Conservation (phyloP, 2,329 filamentous ascomycete species). For the Neofusicoccum ribis region DNA sequence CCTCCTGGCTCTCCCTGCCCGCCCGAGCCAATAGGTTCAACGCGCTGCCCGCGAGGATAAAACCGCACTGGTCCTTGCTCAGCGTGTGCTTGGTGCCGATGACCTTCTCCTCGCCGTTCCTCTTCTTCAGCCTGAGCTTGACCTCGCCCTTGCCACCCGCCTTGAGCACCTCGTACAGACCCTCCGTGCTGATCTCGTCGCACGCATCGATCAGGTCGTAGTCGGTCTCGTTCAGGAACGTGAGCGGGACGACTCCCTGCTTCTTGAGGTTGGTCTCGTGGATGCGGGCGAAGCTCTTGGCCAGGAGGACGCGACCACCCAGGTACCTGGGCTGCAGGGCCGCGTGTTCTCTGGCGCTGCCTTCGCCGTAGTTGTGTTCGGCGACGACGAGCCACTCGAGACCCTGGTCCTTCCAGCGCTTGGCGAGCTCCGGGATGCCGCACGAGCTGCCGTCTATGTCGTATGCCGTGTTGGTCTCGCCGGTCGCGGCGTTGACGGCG, state of each 20-base stretch:
- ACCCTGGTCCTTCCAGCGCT: constrained; percentile 74
- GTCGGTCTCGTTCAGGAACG: constrained; percentile 83
- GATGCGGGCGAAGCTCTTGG: constrained; percentile 87
- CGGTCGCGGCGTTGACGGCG: constrained; percentile 86
- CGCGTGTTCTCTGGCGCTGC: constrained; percentile 84
- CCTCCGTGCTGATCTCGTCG: constrained; percentile 79
- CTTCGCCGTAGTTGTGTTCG: constrained; percentile 96
- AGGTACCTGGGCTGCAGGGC: constrained; percentile 90
- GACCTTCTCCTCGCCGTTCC: constrained; percentile 61
- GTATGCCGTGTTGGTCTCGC: constrained; percentile 89
- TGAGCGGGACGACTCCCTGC: constrained; percentile 93
- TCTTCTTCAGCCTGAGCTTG: constrained; percentile 55
- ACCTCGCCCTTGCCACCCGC: constrained; percentile 79
- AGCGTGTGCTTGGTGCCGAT: constrained; percentile 85
- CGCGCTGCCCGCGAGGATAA: constrained; percentile 90
- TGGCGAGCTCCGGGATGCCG: constrained; percentile 84
- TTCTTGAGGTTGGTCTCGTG: constrained; percentile 97
- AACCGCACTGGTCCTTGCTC: constrained; percentile 84
- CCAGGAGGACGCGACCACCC: constrained; percentile 77
- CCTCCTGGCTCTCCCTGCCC: constrained; percentile 39
- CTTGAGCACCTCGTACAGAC: constrained; percentile 77
- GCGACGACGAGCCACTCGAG: constrained; percentile 91
- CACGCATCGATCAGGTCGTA: constrained; percentile 82
- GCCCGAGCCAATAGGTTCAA: constrained; percentile 81
- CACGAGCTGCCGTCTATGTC: constrained; percentile 74